Percentiles rank a stretch among this genome's conserved stretches.
phyloP scores from a whole-genome alignment of 768 basidiomycete species.

The Leccinellum rugosiceps region DNA sequence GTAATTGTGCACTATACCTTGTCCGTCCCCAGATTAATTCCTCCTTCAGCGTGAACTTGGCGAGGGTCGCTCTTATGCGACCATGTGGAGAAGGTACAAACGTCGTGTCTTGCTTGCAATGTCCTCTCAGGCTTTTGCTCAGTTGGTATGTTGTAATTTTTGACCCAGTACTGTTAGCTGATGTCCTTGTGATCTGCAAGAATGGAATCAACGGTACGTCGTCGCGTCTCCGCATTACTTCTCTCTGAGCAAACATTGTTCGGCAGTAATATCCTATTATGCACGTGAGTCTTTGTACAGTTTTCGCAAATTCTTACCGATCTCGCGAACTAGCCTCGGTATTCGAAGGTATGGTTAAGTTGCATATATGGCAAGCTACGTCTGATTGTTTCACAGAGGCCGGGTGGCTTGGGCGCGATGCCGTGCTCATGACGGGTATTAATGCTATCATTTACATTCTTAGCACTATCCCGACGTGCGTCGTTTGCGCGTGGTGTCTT shows the following conservation, averaged over 20 bases:
- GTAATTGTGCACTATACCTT: slow-evolving; percentile 34
- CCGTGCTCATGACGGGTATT: slow-evolving; percentile 94
- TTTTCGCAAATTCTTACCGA: slow-evolving; percentile 7
- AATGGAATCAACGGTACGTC: slow-evolving; percentile 88
- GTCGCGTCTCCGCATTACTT: not conserved
- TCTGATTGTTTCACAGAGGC: slow-evolving; percentile 55
- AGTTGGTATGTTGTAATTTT: slow-evolving; percentile 60
- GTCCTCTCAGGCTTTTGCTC: slow-evolving; percentile 95
- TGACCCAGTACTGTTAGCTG: not conserved
- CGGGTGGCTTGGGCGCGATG: slow-evolving; percentile 92
- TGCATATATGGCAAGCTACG: not conserved
- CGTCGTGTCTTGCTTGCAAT: slow-evolving; percentile 88
- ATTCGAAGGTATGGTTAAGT: slow-evolving; percentile 68
- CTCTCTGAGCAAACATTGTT: slow-evolving; percentile 1
- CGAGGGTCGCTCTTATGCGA: slow-evolving; percentile 69
- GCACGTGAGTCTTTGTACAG: slow-evolving; percentile 59
- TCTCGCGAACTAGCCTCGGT: slow-evolving; percentile 60
- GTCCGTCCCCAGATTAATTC: not conserved
- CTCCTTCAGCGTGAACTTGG: slow-evolving; percentile 64
- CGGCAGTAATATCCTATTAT: slow-evolving; percentile 89
- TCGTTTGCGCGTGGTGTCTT: slow-evolving; percentile 4
- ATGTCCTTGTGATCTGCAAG: slow-evolving; percentile 36
- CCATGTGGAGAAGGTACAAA: slow-evolving; percentile 87
- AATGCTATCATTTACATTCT: slow-evolving; percentile 80
- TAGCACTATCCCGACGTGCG: slow-evolving; percentile 81